phyloP scores from a whole-genome alignment of 352 stramenopile species.

The Pilasporangium apinafurcum region DNA sequence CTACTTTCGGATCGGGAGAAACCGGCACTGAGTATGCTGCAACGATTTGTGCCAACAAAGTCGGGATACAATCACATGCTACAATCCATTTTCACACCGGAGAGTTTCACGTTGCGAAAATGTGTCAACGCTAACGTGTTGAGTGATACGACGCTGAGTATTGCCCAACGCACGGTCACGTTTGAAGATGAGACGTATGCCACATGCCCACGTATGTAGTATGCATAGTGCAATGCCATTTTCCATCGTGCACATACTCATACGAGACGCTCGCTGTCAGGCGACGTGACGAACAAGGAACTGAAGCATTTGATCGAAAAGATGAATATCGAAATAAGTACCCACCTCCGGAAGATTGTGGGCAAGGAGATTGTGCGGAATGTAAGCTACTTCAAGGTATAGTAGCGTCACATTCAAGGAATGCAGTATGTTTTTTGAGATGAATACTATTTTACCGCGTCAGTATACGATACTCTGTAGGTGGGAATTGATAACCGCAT shows the following conservation, averaged over 20 bases:
- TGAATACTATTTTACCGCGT: too few species aligned
- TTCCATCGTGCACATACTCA: background rate
- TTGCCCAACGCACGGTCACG: slow-evolving; percentile 44
- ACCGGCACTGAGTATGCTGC: slow-evolving; percentile 45
- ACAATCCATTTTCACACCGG: slow-evolving; percentile 56
- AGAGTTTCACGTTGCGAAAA: slow-evolving; percentile 47
- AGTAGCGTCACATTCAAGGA: background rate
- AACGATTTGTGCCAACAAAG: slow-evolving; percentile 59
- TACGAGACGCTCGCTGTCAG: slow-evolving; percentile 10
- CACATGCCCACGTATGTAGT: slow-evolving; percentile 38
- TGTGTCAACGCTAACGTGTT: slow-evolving; percentile 55
- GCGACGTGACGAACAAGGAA: slow-evolving; percentile 44
- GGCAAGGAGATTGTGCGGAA: slow-evolving; percentile 49
- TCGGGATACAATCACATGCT: slow-evolving; percentile 70
- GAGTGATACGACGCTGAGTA: slow-evolving; percentile 19
- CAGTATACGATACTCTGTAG: slow-evolving; percentile 14
- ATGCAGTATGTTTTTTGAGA: slow-evolving; percentile 2
- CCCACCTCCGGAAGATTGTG: slow-evolving; percentile 52
- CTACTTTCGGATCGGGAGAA: slow-evolving; percentile 48
- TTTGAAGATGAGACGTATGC: slow-evolving; percentile 47
- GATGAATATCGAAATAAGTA: slow-evolving; percentile 50
- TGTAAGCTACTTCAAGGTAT: slow-evolving; percentile 68
- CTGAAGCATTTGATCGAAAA: slow-evolving; percentile 35
- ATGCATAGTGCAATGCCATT: background rate
- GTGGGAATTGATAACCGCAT: slow-evolving; percentile 50